These are phyloP conservation scores for Anthracocystis panici-leucophaei DNA, from an alignment of 1,284 basidiomycete genomes.

Conservation along the genomic window DNA sequence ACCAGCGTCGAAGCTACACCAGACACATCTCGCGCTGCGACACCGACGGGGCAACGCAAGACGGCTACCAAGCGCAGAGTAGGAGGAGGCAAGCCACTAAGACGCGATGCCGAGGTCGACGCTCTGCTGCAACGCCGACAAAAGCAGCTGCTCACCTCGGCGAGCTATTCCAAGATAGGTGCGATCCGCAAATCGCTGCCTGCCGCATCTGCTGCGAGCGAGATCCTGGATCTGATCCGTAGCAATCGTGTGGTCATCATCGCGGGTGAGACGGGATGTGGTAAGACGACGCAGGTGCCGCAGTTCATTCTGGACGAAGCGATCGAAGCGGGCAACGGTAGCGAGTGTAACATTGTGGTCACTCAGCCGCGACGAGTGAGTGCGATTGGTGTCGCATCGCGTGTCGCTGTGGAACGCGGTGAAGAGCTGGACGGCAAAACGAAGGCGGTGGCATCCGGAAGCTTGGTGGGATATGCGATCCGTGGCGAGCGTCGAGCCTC, in stretches of 20 bases:
- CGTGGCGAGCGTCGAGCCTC: constrained; percentile 84
- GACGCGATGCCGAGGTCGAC: constrained; percentile 73
- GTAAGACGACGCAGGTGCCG: constrained; percentile 85
- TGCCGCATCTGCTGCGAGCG: constrained; percentile 83
- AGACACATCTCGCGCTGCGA: constrained; percentile 24
- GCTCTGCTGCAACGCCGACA: constrained; percentile 75
- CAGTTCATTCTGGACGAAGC: constrained; percentile 83
- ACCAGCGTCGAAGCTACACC: constrained; percentile 28
- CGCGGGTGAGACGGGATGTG: constrained; percentile 76
- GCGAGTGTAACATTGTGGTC: constrained; percentile 81
- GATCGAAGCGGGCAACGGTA: constrained; percentile 77
- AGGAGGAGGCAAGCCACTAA: constrained; percentile 62
- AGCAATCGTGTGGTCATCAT: constrained; percentile 51
- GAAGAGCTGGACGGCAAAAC: constrained; percentile 75
- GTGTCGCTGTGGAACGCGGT: constrained; percentile 86
- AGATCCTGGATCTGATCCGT: constrained; percentile 71
- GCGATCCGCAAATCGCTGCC: constrained; percentile 75
- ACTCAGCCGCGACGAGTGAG: constrained; percentile 92
- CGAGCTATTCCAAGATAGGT: constrained; percentile 77
- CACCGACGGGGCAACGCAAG: constrained; percentile 25
- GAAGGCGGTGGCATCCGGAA: constrained; percentile 25
- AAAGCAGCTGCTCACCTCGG: constrained; percentile 81
- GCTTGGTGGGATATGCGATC: constrained; percentile 85
- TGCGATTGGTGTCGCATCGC: constrained; percentile 87
- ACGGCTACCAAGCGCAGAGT: constrained; percentile 12